Percentiles rank a stretch among this genome's conserved stretches.
These are phyloP conservation scores for Tylopilus intermedius DNA, from an alignment of 768 basidiomycete species.

Conservation along the genomic window DNA sequence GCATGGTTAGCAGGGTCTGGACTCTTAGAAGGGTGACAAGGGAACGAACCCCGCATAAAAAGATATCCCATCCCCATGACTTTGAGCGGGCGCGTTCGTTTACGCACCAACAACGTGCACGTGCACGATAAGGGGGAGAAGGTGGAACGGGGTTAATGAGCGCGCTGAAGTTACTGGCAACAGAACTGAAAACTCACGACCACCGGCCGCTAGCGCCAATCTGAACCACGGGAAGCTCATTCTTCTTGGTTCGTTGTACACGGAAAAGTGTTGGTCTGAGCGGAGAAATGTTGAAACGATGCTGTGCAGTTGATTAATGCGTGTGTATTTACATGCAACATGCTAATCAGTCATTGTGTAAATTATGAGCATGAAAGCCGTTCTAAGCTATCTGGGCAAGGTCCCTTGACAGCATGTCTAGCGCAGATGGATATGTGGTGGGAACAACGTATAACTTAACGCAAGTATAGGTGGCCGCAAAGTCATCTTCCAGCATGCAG, in stretches of 20 bases:
- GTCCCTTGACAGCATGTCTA: constrained; percentile 12
- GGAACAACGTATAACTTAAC: constrained; percentile 10
- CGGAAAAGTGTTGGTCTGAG: not conserved
- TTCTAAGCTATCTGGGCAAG: constrained; percentile 6
- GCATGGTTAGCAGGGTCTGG: constrained; percentile 6
- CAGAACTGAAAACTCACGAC: constrained; percentile 37
- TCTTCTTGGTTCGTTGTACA: not conserved
- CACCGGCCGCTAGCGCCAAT: constrained; percentile 42
- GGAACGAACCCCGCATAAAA: constrained; percentile 52
- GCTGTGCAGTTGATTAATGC: constrained; percentile 17
- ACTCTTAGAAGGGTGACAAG: constrained; percentile 7
- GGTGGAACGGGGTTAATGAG: constrained; percentile 6
- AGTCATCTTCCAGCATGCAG: constrained; percentile 24
- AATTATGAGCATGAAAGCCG: constrained; percentile 8
- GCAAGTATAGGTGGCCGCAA: not conserved
- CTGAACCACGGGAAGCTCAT: constrained; percentile 59
- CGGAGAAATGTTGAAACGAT: not conserved
- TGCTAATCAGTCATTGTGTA: constrained; percentile 5
- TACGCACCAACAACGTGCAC: not conserved
- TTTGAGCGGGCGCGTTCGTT: constrained; percentile 21
- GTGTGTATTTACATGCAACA: constrained; percentile 7
- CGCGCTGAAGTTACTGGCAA: not conserved
- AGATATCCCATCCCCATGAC: constrained; percentile 55
- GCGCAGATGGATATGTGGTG: not conserved
- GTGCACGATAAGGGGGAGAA: not conserved